These are phyloP conservation scores for Cercophora scortea DNA, from an alignment of 495 filamentous ascomycete species.

Conservation along the genomic window DNA sequence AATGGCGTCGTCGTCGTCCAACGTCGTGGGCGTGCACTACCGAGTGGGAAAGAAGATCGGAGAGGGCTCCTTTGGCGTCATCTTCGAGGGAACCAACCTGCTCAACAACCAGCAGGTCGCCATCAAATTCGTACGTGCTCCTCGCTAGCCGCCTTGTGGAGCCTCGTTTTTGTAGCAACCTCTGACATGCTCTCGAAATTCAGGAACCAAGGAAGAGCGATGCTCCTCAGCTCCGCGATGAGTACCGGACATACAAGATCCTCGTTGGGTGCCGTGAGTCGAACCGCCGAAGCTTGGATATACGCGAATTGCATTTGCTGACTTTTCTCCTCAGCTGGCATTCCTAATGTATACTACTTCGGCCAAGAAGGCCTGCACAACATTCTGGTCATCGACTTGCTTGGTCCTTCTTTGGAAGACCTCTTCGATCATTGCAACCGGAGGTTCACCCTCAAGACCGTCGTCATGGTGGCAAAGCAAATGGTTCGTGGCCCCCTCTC, in stretches of 20 bases:
- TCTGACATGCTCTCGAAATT: neutral
- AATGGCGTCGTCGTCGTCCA: conserved; percentile 94
- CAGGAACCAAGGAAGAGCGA: conserved; percentile 98
- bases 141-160: neutral
- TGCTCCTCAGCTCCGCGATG: conserved; percentile 94
- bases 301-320: neutral
- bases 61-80: conserved; percentile 97
- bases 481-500: conserved; percentile 61
- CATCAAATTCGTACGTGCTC: conserved; percentile 89
- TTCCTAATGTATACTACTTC: conserved; percentile 99
- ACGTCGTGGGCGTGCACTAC: conserved; percentile 98
- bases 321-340: conserved; percentile 59
- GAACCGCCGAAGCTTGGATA: neutral
- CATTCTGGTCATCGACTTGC: conserved; percentile 96
- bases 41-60: conserved; percentile 99
- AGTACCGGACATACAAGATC: conserved; percentile 99
- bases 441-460: conserved; percentile 92
- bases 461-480: conserved; percentile 99
- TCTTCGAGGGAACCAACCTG: conserved; percentile 97
- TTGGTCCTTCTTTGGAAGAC: conserved; percentile 93
- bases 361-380: conserved; percentile 98
- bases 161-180: neutral
- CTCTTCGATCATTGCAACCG: conserved; percentile 97
- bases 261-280: conserved; percentile 96
- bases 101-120: conserved; percentile 99